Evolutionary conservation across 1,284 basidiomycete genomes (phyloP), one percentile per base, ranked within the genome.

Genomic region (Singerocomus rubriflavus): DNA sequence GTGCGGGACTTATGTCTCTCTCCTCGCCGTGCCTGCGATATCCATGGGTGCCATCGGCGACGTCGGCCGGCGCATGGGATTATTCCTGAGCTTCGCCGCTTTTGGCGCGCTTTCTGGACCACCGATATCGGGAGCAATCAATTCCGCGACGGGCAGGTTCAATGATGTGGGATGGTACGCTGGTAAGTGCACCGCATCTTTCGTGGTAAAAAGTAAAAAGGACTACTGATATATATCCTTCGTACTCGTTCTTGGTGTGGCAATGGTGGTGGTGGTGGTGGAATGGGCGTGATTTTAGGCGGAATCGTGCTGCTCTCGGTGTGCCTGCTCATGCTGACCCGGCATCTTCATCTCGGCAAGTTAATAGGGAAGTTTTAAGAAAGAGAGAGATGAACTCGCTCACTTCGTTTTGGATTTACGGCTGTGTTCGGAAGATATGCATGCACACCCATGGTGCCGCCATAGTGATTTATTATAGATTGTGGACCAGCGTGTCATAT

Each of bases 1-100:
- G 0, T 78, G 73, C 5, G 85, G 85, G 3, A 72, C 77, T 0
- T 86, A 79, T 50, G 75, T 80, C 8, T 77, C 79, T 1, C 69
- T 85, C 11, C 57, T 84, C 21, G 61, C 74, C 0, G 71, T 75
- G 17, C 85, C 86, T 1, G 71, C 81, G 35, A 77, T 85, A 52
- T 69, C 74, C 5, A 74, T 89, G 66, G 85, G 87, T 1, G 73
- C 74, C 0, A 71, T 75, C 2, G 68, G 69, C n/a, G 82, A 85
- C 56, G 73, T 85, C 6, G 85, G 85, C 29, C 71, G 79, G 30
- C 74, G 82, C 11, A 67, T 76, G 5, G 83, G 85, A 0, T 77
- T 84, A 70, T 73, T 76, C 36, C 71, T 82, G 64, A 80, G 75
- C 8, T 68, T 84, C 45, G 57, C 76, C 12, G 71, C 77, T 0